Base-by-base conservation (phyloP, 768 basidiomycete genomes). In the Amanita molliuscula region DNA sequence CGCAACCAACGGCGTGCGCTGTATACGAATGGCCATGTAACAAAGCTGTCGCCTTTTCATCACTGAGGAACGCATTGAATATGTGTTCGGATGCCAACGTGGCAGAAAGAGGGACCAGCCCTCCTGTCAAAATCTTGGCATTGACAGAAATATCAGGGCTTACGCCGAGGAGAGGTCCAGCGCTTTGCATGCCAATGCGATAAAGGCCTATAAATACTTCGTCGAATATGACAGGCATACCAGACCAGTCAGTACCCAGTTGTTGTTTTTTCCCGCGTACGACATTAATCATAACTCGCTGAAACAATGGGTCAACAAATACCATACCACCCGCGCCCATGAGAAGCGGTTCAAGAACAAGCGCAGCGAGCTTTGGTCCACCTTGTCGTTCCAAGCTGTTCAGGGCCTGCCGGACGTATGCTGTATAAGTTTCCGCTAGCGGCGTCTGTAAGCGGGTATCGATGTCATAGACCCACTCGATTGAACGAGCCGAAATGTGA, bases 271-370 rank as follows among this genome's bases (percentile, higher is more conserved):
- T 11, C 46, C 72, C 65, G 51, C 95, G 82, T 4, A 89, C 87
- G 2, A 80, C 75, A 57, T 96, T 91, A 35, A 97, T 69, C 55
- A 98, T 64, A 26, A 92, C 71, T 23, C 89, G 78, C 62, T 98
- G 95, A 74, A 95, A 97, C 37, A 98, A 80, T 7, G 95, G 95
- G 61, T 98, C 95, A 21, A 97, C 90, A 59, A 97, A 97, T 26
- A 92, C 73, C 95, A 97, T 97, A 0, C 95, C 95, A 0, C 90
- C 95, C 0, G 95, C 93, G 11, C 95, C 95, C 77, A 98, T 87
- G 21, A 93, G 77, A 20, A 94, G 73, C 0, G 95, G 95, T 61
- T 98, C 95, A 25, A 98, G 68, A 5, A 98, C 81, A 15, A 97
- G 72, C 0, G 90, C 88, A 1, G 81, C 87, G 3, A 88, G 63